Evolutionary conservation across 345 rosid species (phyloP), one percentile per base, ranked within the genome.

Genomic region (Cardamine resedifolia): DNA sequence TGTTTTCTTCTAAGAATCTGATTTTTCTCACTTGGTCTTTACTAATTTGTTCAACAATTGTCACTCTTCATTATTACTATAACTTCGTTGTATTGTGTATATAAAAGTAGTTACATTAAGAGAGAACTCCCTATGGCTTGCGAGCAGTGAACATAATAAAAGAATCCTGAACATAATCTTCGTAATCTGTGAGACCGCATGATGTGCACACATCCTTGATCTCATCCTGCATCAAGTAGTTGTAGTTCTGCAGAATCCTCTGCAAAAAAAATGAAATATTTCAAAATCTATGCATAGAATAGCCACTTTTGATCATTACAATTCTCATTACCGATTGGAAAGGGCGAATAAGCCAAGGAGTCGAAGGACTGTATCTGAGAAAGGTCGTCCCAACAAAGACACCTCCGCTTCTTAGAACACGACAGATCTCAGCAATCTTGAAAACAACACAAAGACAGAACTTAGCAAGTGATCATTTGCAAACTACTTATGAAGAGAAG

Each of bases 101-200:
- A 45, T n/a, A 10, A 47, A 60, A 20, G 26, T 23, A 28, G 70
- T 63, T 52, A 70, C 51, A 52, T 24, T 58, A 53, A 53, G 12
- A 74, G 7, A 39, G 7, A 28, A 49, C 26, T 58, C 26, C 73
- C 81, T 87, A 90, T 44, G 96, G 92, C 77, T 91, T 95, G 81
- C 88, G 87, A 69, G 97, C 96, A 44, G 96, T 79, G 81, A 89
- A 95, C 93, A 95, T 89, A 36, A 91, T 91, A 81, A 91, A 95
- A 24, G 87, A 76, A 72, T 74, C 88, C 76, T 88, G 77, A 74
- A 95, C 85, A 64, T 79, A 68, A 73, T 79, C 80, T n/a, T 74
- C 45, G 72, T 82, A 95, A 85, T 88, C 89, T 28, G 87, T 85
- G 28, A 91, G 90, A 70, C 97, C 96, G 12, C 90, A 95, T 30